Percentiles rank a stretch among this genome's conserved stretches.
Evolutionary conservation across 2,329 filamentous ascomycete genomes (phyloP).

Genomic region (Cladosporium sp.): DNA sequence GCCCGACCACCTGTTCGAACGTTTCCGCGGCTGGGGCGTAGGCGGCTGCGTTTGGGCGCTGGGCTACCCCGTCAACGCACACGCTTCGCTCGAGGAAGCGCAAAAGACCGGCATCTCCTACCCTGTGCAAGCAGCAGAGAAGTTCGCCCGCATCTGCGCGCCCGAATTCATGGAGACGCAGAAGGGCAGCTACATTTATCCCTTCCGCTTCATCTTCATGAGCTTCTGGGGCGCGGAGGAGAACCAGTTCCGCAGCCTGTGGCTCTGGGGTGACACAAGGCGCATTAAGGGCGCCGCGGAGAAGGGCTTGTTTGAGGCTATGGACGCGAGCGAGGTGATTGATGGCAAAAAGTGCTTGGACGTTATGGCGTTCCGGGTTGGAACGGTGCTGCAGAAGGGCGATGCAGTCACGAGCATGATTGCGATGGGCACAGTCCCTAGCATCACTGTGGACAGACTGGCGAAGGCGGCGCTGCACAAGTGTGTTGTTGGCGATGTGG

Average conservation of each 20-base stretch:
- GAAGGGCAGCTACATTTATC: constrained; percentile 15
- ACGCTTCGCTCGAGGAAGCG: constrained; percentile 28
- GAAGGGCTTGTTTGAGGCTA: constrained; percentile 32
- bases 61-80: constrained; percentile 21
- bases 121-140: constrained; percentile 29
- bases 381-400: constrained; percentile 27
- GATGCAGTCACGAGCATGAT: constrained; percentile 22
- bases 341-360: constrained; percentile 32
- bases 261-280: constrained; percentile 30
- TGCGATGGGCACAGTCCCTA: constrained; percentile 17
- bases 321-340: constrained; percentile 25
- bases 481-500: constrained; percentile 27
- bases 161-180: constrained; percentile 11
- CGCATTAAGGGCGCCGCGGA: constrained; percentile 36
- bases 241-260: constrained; percentile 36
- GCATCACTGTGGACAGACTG: constrained; percentile 30
- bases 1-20: constrained; percentile 40
- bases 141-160: constrained; percentile 23
- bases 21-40: constrained; percentile 36
- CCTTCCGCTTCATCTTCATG: constrained; percentile 43
- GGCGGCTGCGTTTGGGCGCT: constrained; percentile 46
- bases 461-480: constrained; percentile 28
- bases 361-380: constrained; percentile 30
- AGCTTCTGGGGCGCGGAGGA: constrained; percentile 37
- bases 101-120: constrained; percentile 29